phyloP scores from a whole-genome alignment of 1,284 basidiomycete genomes.

The Ceratobasidium sp. region DNA sequence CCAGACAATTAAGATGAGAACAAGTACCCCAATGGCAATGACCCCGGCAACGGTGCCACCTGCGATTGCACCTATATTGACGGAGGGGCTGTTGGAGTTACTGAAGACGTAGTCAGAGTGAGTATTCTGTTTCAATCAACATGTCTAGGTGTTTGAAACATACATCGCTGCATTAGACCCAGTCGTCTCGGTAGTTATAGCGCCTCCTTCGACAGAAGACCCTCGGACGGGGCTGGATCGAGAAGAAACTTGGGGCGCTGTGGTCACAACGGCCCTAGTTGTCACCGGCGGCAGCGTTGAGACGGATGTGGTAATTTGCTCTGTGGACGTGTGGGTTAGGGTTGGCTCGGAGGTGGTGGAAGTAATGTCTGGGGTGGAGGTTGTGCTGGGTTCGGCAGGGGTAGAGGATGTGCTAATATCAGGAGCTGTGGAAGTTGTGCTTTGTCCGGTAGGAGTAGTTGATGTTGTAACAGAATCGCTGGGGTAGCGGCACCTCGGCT shows the following conservation, averaged over 20 bases:
- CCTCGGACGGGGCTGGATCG: no score
- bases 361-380: no score
- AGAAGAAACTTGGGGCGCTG: background rate
- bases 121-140: no score
- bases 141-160: no score
- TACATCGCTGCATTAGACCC: background rate
- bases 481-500: conserved; percentile 14
- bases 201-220: background rate
- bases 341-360: no score
- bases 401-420: background rate
- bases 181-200: background rate
- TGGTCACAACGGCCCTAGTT: background rate
- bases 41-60: conserved; percentile 25
- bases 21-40: background rate
- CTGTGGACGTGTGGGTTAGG: background rate
- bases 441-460: background rate
- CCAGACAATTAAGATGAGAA: conserved; percentile 8
- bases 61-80: conserved; percentile 17
- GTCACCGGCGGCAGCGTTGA: background rate
- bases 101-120: background rate
- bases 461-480: no score
- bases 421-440: background rate
- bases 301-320: background rate
- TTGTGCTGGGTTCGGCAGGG: background rate
- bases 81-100: background rate